These are phyloP conservation scores for Boletus subcaerulescens DNA, from an alignment of 768 basidiomycete genomes.

Conservation along the genomic window DNA sequence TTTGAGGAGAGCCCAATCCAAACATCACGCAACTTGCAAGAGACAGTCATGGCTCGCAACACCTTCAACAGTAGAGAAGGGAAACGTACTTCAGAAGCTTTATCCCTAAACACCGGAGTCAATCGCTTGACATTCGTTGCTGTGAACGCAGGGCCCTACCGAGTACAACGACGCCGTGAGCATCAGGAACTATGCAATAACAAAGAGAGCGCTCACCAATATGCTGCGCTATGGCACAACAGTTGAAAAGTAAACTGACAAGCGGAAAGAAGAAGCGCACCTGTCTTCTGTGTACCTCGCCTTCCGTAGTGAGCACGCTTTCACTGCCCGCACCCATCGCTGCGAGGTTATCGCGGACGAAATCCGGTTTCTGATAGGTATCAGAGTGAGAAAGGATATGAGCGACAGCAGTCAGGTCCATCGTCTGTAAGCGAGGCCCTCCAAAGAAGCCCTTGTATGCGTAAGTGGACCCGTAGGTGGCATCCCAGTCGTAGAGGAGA, in stretches of 20 bases:
- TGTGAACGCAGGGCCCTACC: constrained; percentile 51
- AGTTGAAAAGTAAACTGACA: background rate
- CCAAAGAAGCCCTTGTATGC: constrained; percentile 53
- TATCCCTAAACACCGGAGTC: constrained; percentile 56
- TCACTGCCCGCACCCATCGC: constrained; percentile 50
- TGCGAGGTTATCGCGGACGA: constrained; percentile 48
- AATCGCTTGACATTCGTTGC: constrained; percentile 47
- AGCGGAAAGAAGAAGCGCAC: constrained; percentile 15
- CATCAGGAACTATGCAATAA: background rate
- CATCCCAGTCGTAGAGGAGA: constrained; percentile 46
- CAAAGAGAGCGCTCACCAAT: constrained; percentile 33
- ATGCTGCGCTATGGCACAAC: constrained; percentile 42
- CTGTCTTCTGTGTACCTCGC: constrained; percentile 55
- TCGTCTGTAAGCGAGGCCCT: constrained; percentile 53
- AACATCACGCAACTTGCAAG: constrained; percentile 44
- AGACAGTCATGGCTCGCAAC: background rate
- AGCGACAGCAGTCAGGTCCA: constrained; percentile 54
- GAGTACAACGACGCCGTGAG: background rate
- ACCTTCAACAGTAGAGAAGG: background rate
- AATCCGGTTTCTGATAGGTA: constrained; percentile 61
- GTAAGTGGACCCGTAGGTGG: constrained; percentile 46
- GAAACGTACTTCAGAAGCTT: constrained; percentile 48
- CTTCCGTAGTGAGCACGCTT: constrained; percentile 51
- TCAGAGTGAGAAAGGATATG: constrained; percentile 58
- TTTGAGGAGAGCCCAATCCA: constrained; percentile 30